Base-by-base conservation (phyloP, 352 stramenopile species). In the Phytophthora cactorum region DNA sequence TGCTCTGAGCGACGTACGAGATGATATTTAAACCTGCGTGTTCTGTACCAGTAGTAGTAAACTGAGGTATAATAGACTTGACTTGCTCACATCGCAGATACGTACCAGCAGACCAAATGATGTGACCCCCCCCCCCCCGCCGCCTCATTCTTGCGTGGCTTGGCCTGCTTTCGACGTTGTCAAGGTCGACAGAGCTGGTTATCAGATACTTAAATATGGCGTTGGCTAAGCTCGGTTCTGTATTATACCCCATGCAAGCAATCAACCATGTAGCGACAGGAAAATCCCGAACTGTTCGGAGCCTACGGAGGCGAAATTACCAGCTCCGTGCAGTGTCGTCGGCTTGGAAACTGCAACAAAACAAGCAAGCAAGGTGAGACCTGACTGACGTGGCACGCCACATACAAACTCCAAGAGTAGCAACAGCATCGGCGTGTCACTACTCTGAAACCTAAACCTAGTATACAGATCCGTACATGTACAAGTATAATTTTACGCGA, bases 1-100 rank as follows among this genome's bases (percentile, higher is more conserved):
- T 92, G 28, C 46, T 89, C 38, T 91, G 83, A 68, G 36, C 36
- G 17, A 6, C 5, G 44, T 4, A 11, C 15, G 41, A 25, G 22
- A 46, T 28, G 25, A 15, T 73, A 68, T 62, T 69, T 66, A 59
- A 61, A 59, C n/a, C 11, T 61, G 3, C n/a, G 12, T 60, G 49
- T 59, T 43, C 54, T 60, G 49, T 44, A 55, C 22, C 22, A 22
- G 22, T 22, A 22, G 22, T 22, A 22, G 22, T 22, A 22, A 22
- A 22, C 22, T 22, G 22, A 22, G 22, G 22, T 22, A 22, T 22
- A 1, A 22, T 22, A 22, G 22, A 22, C 22, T 29, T 34, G 29
- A 4, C 29, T 34, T 34, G 29, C 29, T 34, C 32, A 9, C 32
- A 12, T 45, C 39, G 36, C 36, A 43, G 5, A 43, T n/a, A 45